These are phyloP conservation scores for Gossypium mustelinum DNA, from an alignment of 345 rosid species.

Conservation along the genomic window DNA sequence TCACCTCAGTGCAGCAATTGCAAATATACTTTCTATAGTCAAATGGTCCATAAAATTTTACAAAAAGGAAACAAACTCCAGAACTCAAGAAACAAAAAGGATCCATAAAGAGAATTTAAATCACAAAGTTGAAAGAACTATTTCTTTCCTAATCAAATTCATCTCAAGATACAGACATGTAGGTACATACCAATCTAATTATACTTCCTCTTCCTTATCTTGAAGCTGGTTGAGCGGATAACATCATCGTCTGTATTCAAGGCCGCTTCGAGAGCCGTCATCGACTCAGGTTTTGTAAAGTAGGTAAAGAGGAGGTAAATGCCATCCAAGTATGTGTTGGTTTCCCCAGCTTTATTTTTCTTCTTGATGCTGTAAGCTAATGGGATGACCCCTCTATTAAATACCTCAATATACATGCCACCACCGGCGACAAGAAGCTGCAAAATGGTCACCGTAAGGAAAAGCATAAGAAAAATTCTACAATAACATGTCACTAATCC, in stretches of 20 bases:
- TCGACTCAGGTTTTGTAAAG: slow-evolving; percentile 65
- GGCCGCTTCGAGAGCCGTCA: slow-evolving; percentile 43
- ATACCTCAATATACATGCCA: slow-evolving; percentile 92
- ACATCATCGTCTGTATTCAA: slow-evolving; percentile 62
- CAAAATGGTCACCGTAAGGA: slow-evolving; percentile 7
- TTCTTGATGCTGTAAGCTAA: slow-evolving; percentile 80
- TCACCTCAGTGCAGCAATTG: slow-evolving; percentile 1
- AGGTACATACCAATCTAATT: slow-evolving; percentile 21
- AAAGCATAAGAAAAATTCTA: not conserved
- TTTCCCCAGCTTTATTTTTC: slow-evolving; percentile 84
- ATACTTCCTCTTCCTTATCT: slow-evolving; percentile 64
- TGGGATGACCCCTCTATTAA: slow-evolving; percentile 94
- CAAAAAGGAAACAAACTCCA: slow-evolving; percentile 16
- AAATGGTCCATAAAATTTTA: slow-evolving; percentile 10
- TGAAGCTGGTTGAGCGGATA: slow-evolving; percentile 69
- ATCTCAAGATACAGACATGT: slow-evolving; percentile 11
- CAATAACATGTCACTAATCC: not conserved
- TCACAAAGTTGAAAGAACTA: slow-evolving; percentile 4
- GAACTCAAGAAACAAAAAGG: not conserved
- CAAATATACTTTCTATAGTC: slow-evolving; percentile 9
- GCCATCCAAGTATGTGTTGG: slow-evolving; percentile 80
- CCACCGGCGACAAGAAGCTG: slow-evolving; percentile 98
- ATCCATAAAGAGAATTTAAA: slow-evolving; percentile 10
- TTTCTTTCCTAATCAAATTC: slow-evolving; percentile 19
- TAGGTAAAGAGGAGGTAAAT: slow-evolving; percentile 44